Evolutionary conservation across 805 yeast genomes (phyloP).

Genomic region (Metschnikowia vanudenii): DNA sequence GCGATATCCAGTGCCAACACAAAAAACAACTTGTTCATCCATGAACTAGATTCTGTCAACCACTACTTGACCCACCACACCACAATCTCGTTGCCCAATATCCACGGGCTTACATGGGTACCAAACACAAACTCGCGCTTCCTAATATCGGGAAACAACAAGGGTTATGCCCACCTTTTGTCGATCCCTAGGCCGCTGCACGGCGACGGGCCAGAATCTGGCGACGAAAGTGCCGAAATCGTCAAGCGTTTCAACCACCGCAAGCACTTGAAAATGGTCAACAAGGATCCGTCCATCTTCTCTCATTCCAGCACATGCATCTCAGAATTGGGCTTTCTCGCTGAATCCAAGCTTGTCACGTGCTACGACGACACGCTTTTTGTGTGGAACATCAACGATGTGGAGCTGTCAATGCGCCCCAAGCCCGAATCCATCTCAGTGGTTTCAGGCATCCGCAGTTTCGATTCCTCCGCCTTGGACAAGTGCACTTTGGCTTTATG

Average conservation of each 20-base stretch:
- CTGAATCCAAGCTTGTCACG: slow-evolving; percentile 51
- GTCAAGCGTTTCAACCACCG: slow-evolving; percentile 76
- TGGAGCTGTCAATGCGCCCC: slow-evolving; percentile 38
- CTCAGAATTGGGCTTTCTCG: slow-evolving; percentile 27
- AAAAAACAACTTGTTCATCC: slow-evolving; percentile 50
- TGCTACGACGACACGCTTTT: slow-evolving; percentile 69
- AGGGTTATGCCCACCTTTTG: slow-evolving; percentile 72
- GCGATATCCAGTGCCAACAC: slow-evolving; percentile 53
- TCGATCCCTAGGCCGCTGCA: slow-evolving; percentile 49
- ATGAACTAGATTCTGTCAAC: slow-evolving; percentile 40
- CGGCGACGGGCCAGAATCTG: slow-evolving; percentile 23
- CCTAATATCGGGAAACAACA: slow-evolving; percentile 70
- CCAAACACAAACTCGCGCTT: slow-evolving; percentile 35
- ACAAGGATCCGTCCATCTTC: slow-evolving; percentile 23
- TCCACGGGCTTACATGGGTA: slow-evolving; percentile 54
- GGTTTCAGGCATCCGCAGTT: slow-evolving; percentile 48
- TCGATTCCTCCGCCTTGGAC: slow-evolving; percentile 34
- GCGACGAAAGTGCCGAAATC: slow-evolving; percentile 61
- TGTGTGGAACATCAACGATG: slow-evolving; percentile 70
- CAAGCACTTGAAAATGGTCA: slow-evolving; percentile 49
- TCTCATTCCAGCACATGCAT: slow-evolving; percentile 26
- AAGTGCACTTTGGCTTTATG: slow-evolving; percentile 52
- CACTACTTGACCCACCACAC: slow-evolving; percentile 53
- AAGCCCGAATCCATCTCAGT: slow-evolving; percentile 55
- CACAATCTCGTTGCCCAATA: slow-evolving; percentile 58